Evolutionary conservation across 2,329 filamentous ascomycete genomes (phyloP).

Genomic region (Decorospora gaudefroyi): DNA sequence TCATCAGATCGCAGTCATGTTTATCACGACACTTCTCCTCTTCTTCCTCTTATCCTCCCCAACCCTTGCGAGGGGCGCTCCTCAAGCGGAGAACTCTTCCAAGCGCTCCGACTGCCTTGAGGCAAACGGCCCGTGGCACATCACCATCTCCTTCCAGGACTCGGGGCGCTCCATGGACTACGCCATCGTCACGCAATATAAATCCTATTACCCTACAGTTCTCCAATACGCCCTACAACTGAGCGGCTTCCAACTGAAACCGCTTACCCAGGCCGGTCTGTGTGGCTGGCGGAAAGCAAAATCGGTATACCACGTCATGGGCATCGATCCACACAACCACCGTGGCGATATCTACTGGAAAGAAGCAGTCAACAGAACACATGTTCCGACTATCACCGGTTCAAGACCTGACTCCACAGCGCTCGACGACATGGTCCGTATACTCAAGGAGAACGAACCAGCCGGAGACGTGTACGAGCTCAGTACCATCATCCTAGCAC

Average conservation of each 20-base stretch:
- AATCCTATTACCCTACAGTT: conserved; percentile 7
- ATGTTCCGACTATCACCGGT: not conserved
- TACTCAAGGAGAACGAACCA: conserved; percentile 9
- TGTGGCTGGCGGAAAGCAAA: conserved; percentile 15
- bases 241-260: not conserved
- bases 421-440: conserved; percentile 1
- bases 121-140: no score
- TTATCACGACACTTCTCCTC: no score
- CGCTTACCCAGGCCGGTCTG: not conserved
- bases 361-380: not conserved
- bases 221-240: conserved; percentile 5
- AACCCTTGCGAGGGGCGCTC: no score
- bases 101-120: no score
- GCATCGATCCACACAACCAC: not conserved
- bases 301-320: not conserved
- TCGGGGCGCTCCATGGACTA: no score
- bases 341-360: conserved; percentile 19
- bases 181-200: conserved; percentile 11
- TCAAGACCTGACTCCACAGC: conserved; percentile 1
- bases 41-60: no score
- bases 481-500: conserved; percentile 7
- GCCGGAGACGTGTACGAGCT: conserved; percentile 11
- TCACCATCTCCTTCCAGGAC: no score
- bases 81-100: no score
- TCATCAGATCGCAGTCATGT: no score